These are phyloP conservation scores for Hypomyces rosellus DNA, from an alignment of 2,329 filamentous ascomycete genomes.

Conservation along the genomic window DNA sequence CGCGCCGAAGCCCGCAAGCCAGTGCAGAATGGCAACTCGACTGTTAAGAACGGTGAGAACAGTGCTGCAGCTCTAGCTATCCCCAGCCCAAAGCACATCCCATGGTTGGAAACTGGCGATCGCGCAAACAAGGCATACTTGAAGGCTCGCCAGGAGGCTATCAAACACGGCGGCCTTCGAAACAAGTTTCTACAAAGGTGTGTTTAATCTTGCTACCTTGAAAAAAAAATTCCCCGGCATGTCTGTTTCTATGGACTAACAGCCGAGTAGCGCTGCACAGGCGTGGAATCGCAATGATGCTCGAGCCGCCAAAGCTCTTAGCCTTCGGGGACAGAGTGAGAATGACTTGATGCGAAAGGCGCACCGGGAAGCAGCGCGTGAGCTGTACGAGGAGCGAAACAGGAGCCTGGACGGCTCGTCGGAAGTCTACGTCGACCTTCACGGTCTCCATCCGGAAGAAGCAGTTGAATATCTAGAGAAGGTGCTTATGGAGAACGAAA, in stretches of 20 bases:
- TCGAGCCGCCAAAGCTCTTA: slow-evolving; percentile 88
- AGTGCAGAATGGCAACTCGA: slow-evolving; percentile 58
- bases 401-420: slow-evolving; percentile 51
- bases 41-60: slow-evolving; percentile 64
- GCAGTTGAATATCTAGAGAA: slow-evolving; percentile 90
- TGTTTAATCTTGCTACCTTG: slow-evolving; percentile 16
- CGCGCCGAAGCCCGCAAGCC: slow-evolving; percentile 55
- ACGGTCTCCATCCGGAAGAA: slow-evolving; percentile 97
- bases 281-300: slow-evolving; percentile 98
- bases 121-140: slow-evolving; percentile 89
- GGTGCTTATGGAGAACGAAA: slow-evolving; percentile 75
- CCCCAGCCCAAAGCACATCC: slow-evolving; percentile 81
- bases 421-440: slow-evolving; percentile 91
- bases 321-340: slow-evolving; percentile 88
- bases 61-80: slow-evolving; percentile 79
- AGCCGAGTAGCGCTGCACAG: slow-evolving; percentile 68
- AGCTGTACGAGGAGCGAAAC: slow-evolving; percentile 91
- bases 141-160: slow-evolving; percentile 89
- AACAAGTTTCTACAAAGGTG: slow-evolving; percentile 97
- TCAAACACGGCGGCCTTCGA: slow-evolving; percentile 90
- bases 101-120: slow-evolving; percentile 92
- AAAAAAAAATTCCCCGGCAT: slow-evolving; percentile 6
- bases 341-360: slow-evolving; percentile 97
- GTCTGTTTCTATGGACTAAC: slow-evolving; percentile 4
- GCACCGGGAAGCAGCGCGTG: slow-evolving; percentile 84